phyloP scores from a whole-genome alignment of 2,329 filamentous ascomycete genomes.

The Diaporthe humulicola region DNA sequence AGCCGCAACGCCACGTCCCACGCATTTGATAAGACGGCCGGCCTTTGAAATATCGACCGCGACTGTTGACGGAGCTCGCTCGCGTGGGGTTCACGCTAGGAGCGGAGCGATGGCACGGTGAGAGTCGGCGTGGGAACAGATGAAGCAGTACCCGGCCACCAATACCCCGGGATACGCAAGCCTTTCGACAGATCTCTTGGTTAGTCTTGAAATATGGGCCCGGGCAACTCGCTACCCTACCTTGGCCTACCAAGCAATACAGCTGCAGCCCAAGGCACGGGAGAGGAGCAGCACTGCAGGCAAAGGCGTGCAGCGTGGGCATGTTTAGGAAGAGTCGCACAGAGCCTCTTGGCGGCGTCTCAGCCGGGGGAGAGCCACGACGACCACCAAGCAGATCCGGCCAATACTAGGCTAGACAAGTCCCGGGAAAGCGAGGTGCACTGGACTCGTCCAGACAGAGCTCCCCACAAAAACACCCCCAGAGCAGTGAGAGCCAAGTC shows the following conservation, averaged over 20 bases:
- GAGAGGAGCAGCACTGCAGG: neutral
- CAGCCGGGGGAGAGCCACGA: constrained; percentile 16
- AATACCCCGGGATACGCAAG: constrained; percentile 15
- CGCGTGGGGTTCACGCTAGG: constrained; percentile 24
- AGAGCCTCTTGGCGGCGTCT: constrained; percentile 39
- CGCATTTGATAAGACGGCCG: neutral
- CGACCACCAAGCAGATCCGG: neutral
- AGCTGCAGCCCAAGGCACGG: neutral
- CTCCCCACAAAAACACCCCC: constrained; percentile 14
- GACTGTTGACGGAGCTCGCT: constrained; percentile 3
- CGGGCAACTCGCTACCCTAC: neutral
- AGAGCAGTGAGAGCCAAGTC: constrained; percentile 24
- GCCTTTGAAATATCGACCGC: neutral
- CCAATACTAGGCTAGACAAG: constrained; percentile 6
- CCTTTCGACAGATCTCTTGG: constrained; percentile 30
- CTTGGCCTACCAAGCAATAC: neutral
- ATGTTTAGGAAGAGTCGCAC: constrained; percentile 36
- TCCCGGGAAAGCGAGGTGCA: constrained; percentile 3
- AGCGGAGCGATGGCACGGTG: neutral
- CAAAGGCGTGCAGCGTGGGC: constrained; percentile 4
- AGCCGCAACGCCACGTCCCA: neutral
- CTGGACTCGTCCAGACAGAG: constrained; percentile 4
- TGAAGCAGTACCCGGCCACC: constrained; percentile 10
- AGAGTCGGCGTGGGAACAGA: neutral
- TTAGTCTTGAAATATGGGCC: constrained; percentile 23